Conservation (phyloP, 2,329 filamentous ascomycete genomes). For the Raffaelea arxii region DNA sequence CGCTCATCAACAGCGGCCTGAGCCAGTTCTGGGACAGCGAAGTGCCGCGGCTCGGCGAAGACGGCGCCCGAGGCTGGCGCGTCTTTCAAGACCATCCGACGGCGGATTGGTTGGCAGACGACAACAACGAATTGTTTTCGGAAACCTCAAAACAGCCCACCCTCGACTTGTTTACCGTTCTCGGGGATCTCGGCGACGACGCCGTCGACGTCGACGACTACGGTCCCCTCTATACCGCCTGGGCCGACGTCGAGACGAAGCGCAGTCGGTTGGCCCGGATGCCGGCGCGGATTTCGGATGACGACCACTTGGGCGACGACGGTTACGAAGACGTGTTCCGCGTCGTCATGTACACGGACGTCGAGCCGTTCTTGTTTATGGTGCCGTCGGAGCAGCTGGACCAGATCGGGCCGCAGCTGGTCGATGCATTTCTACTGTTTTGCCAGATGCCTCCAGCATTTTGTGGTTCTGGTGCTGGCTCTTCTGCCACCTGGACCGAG, state of each 20-base stretch:
- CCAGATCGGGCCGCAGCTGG: slow-evolving; percentile 33
- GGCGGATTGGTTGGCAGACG: neutral
- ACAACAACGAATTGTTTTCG: slow-evolving; percentile 2
- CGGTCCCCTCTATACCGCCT: slow-evolving; percentile 31
- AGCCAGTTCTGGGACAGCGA: slow-evolving; percentile 83
- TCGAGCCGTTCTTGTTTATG: slow-evolving; percentile 51
- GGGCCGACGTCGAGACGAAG: slow-evolving; percentile 45
- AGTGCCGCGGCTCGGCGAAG: slow-evolving; percentile 66
- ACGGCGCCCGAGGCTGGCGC: slow-evolving; percentile 59
- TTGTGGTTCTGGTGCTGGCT: no score
- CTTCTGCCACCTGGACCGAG: slow-evolving; percentile 13
- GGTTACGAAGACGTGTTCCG: slow-evolving; percentile 75
- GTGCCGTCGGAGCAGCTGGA: slow-evolving; percentile 30
- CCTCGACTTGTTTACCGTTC: neutral
- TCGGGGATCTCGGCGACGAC: neutral
- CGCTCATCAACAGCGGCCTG: slow-evolving; percentile 8
- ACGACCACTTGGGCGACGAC: slow-evolving; percentile 60
- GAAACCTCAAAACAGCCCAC: no score
- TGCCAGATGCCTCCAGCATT: slow-evolving; percentile 49
- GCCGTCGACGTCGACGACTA: slow-evolving; percentile 7
- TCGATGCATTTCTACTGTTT: slow-evolving; percentile 65
- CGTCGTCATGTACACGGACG: slow-evolving; percentile 69
- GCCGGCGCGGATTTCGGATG: slow-evolving; percentile 67
- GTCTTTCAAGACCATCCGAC: slow-evolving; percentile 23
- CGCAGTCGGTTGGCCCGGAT: slow-evolving; percentile 37